Evolutionary conservation across 495 filamentous ascomycete species (phyloP), one percentile per base, ranked within the genome.

Genomic region (Corynascus novoguineensis): DNA sequence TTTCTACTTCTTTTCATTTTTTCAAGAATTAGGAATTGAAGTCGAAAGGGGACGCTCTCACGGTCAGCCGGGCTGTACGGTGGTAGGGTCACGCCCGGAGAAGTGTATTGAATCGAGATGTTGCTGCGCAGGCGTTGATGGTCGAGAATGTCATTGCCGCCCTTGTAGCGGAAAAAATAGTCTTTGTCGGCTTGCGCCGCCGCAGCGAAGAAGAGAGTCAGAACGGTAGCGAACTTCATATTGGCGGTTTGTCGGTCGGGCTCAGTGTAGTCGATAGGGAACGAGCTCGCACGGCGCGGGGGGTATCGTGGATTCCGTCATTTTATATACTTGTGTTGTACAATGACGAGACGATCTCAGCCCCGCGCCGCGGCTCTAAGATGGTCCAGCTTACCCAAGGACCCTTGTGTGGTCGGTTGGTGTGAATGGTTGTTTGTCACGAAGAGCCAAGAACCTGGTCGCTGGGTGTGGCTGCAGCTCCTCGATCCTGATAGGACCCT

Each of bases 1-100:
- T n/a, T n/a, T n/a, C n/a, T n/a, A n/a, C n/a, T n/a, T n/a, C n/a
- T n/a, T n/a, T n/a, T n/a, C n/a, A n/a, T n/a, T n/a, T n/a, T n/a
- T n/a, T n/a, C n/a, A n/a, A n/a, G n/a, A n/a, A n/a, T n/a, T n/a
- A n/a, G n/a, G n/a, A n/a, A n/a, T n/a, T n/a, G n/a, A n/a, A n/a
- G n/a, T n/a, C n/a, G n/a, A 31, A 6, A 17, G 37, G 37, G 37
- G n/a, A 4, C 3, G 2, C 9, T 1, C 10, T 21, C 21, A 41
- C 37, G 63, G 46, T 65, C 63, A 4, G 21, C 44, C 0, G 60
- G 60, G 46, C 63, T 65, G 47, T 65, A 38, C 1, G 63, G 63
- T 0, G 63, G 27, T 1, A 24, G 34, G 12, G 63, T 51, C 11
- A 57, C 57, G 27, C 60, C 60, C 1, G 63, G 63, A 1, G 60